Evolutionary conservation across 2,329 filamentous ascomycete genomes (phyloP).

Genomic region (Clarireedia sp.): DNA sequence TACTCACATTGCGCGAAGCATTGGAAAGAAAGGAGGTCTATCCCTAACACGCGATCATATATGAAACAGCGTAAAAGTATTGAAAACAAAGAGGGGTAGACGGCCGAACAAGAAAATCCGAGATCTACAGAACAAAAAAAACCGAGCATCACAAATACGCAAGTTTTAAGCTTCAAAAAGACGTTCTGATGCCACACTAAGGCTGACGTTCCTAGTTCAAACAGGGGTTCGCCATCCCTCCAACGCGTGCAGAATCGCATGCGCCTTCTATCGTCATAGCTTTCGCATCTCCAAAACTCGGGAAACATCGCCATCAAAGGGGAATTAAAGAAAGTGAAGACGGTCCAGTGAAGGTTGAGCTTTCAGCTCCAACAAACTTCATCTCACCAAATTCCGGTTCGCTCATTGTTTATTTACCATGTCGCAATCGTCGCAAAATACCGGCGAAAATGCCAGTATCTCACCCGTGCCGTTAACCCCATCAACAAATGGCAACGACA

Average conservation of each 20-base stretch:
- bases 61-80: too few relatives aligned
- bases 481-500: conserved; percentile 17
- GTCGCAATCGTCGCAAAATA: conserved; percentile 8
- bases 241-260: neutral
- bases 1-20: too few relatives aligned
- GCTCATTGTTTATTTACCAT: conserved; percentile 5
- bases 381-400: neutral
- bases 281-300: neutral
- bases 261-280: conserved; percentile 6
- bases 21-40: neutral
- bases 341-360: conserved; percentile 4
- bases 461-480: conserved; percentile 10
- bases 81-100: too few relatives aligned
- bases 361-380: conserved; percentile 1
- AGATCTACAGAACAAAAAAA: too few relatives aligned
- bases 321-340: neutral
- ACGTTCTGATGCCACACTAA: neutral
- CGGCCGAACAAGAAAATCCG: too few relatives aligned
- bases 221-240: conserved; percentile 1
- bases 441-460: conserved; percentile 11
- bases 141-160: too few relatives aligned
- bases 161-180: neutral
- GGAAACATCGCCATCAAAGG: neutral
- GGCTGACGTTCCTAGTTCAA: neutral
- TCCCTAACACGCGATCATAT: neutral